These are phyloP conservation scores for Pythium volutum DNA, from an alignment of 352 stramenopile genomes.

Conservation along the genomic window DNA sequence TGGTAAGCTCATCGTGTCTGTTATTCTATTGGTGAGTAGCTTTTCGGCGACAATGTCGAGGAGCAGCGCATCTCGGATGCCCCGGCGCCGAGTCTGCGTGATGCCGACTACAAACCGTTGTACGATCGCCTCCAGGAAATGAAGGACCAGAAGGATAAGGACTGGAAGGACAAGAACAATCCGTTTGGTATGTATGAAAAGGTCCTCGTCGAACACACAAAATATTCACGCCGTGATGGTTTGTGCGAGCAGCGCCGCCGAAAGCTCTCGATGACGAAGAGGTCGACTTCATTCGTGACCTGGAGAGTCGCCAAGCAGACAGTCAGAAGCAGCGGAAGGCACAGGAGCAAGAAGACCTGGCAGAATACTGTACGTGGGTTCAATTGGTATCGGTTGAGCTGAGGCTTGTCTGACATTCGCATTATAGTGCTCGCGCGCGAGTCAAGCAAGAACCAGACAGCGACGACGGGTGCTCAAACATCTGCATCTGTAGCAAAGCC, in stretches of 20 bases:
- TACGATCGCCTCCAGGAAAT: constrained; percentile 82
- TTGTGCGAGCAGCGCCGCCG: constrained; percentile 46
- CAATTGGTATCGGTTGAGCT: neutral
- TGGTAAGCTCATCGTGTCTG: neutral
- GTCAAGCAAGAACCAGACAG: constrained; percentile 28
- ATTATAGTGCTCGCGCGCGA: constrained; percentile 54
- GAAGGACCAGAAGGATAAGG: constrained; percentile 72
- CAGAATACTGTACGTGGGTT: constrained; percentile 58
- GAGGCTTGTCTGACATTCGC: neutral
- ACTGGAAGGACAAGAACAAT: constrained; percentile 91
- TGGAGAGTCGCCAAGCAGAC: constrained; percentile 58
- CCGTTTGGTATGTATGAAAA: constrained; percentile 58
- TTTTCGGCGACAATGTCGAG: constrained; percentile 86
- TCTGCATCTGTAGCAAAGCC: neutral
- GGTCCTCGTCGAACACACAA: no score
- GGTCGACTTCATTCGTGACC: constrained; percentile 72
- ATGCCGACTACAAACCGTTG: constrained; percentile 65
- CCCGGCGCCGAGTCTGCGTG: constrained; percentile 37
- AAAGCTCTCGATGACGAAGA: constrained; percentile 88
- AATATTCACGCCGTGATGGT: no score
- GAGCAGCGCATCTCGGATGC: constrained; percentile 75
- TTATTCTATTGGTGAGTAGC: constrained; percentile 31
- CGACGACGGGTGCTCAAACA: neutral
- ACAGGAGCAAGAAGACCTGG: constrained; percentile 74
- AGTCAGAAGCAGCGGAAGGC: constrained; percentile 45